phyloP scores from a whole-genome alignment of 202 grass and related monocot species.

The Zizania palustris region DNA sequence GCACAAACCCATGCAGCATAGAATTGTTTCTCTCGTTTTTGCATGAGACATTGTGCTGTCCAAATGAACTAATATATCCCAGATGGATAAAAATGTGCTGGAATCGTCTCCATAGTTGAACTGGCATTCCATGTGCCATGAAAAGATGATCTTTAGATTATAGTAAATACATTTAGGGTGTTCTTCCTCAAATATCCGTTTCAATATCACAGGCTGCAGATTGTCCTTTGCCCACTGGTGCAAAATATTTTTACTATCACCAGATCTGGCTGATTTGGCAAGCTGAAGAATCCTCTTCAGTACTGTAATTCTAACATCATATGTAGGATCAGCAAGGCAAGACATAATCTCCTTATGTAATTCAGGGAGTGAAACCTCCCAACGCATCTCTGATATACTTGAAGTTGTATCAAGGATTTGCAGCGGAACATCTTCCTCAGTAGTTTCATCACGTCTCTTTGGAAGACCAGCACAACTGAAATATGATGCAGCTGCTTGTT shows the following conservation, averaged over 20 bases:
- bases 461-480: slow-evolving; percentile 75
- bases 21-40: slow-evolving; percentile 81
- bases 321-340: slow-evolving; percentile 72
- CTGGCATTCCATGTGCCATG: slow-evolving; percentile 63
- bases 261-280: slow-evolving; percentile 55
- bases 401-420: slow-evolving; percentile 50
- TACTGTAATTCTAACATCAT: slow-evolving; percentile 83
- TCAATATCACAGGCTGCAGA: slow-evolving; percentile 62
- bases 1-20: slow-evolving; percentile 92
- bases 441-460: slow-evolving; percentile 50
- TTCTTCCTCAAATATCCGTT: slow-evolving; percentile 71
- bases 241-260: slow-evolving; percentile 51
- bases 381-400: slow-evolving; percentile 37
- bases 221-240: slow-evolving; percentile 65
- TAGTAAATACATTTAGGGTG: slow-evolving; percentile 90
- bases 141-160: slow-evolving; percentile 82
- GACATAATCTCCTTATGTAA: slow-evolving; percentile 73
- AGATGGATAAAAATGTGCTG: slow-evolving; percentile 58
- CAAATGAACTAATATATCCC: slow-evolving; percentile 84
- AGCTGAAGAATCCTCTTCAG: slow-evolving; percentile 84
- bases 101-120: slow-evolving; percentile 56
- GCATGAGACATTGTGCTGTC: slow-evolving; percentile 57
- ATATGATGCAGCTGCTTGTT: slow-evolving; percentile 83
- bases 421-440: slow-evolving; percentile 55
- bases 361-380: slow-evolving; percentile 49